A percentile compares a stretch with the other conserved stretches of the same genome.
Conservation (phyloP, 2,329 filamentous ascomycete species). For the Tetracladium maxilliforme region DNA sequence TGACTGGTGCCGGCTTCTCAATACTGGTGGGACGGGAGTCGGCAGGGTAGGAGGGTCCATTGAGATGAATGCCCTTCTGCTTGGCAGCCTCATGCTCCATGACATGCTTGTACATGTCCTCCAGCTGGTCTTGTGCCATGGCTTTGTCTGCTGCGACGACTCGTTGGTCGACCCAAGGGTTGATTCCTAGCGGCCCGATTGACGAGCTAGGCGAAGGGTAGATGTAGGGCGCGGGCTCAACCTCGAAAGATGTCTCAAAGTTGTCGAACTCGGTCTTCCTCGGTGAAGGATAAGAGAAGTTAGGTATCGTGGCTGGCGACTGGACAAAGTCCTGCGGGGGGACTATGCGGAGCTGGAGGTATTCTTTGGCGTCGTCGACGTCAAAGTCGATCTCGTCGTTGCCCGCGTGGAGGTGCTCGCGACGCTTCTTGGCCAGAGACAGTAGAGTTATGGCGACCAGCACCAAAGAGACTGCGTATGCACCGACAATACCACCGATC, state of each 20-base stretch:
- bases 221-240: constrained; percentile 21
- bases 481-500: constrained; percentile 69
- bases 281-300: constrained; percentile 37
- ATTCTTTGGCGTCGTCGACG: constrained; percentile 10
- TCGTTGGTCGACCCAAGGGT: constrained; percentile 60
- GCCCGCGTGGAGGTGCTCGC: constrained; percentile 40
- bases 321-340: constrained; percentile 15
- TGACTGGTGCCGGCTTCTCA: constrained; percentile 12
- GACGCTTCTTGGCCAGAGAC: constrained; percentile 27
- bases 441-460: constrained; percentile 56
- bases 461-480: constrained; percentile 66
- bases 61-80: constrained; percentile 34
- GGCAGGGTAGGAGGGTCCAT: constrained; percentile 21
- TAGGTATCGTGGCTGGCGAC: constrained; percentile 19
- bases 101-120: constrained; percentile 81
- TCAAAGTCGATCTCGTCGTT: constrained; percentile 18
- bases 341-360: constrained; percentile 16
- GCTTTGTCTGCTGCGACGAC: constrained; percentile 61
- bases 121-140: constrained; percentile 69
- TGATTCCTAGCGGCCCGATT: constrained; percentile 39
- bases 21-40: constrained; percentile 12
- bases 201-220: constrained; percentile 31
- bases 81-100: constrained; percentile 74
- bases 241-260: too few relatives aligned
- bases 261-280: constrained; percentile 17